Evolutionary conservation across 208 protist species (phyloP).

Genomic region (Leishmania tropica): DNA sequence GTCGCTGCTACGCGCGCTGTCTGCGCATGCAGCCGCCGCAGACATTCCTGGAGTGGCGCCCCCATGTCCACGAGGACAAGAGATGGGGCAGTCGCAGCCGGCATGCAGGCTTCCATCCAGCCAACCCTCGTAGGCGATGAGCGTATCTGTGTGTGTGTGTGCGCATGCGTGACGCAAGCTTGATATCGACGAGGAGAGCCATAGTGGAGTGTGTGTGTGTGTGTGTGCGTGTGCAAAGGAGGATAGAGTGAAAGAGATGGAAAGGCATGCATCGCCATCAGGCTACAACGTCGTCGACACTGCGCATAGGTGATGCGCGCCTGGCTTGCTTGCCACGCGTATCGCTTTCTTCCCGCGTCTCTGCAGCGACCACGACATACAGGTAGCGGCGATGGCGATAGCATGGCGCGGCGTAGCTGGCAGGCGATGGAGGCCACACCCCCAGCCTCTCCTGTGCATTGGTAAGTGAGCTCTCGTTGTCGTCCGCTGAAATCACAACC

Average conservation of each 20-base stretch:
- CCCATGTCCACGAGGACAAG: slow-evolving; percentile 21
- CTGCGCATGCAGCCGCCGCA: slow-evolving; percentile 23
- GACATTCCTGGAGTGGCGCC: slow-evolving; percentile 22
- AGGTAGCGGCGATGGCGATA: too few species aligned
- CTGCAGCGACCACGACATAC: too few species aligned
- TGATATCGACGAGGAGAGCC: not conserved
- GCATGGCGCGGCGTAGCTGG: too few species aligned
- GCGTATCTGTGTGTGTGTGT: not conserved
- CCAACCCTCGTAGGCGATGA: not conserved
- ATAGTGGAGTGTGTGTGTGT: not conserved
- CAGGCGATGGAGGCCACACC: not conserved
- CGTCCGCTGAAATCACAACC: too few species aligned
- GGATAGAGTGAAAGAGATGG: not conserved
- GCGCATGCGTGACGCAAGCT: not conserved
- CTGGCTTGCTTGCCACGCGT: too few species aligned
- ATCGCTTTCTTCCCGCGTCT: too few species aligned
- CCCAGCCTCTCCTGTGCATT: too few species aligned
- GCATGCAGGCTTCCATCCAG: not conserved
- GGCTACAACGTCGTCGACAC: not conserved
- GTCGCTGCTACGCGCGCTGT: slow-evolving; percentile 6
- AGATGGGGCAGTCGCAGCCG: not conserved
- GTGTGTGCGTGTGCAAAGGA: not conserved
- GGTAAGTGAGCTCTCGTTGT: too few species aligned
- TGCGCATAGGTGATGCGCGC: not conserved
- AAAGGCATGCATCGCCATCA: not conserved